These are phyloP conservation scores for Castanea mollissima DNA, from an alignment of 306 rosid genomes.

Conservation along the genomic window DNA sequence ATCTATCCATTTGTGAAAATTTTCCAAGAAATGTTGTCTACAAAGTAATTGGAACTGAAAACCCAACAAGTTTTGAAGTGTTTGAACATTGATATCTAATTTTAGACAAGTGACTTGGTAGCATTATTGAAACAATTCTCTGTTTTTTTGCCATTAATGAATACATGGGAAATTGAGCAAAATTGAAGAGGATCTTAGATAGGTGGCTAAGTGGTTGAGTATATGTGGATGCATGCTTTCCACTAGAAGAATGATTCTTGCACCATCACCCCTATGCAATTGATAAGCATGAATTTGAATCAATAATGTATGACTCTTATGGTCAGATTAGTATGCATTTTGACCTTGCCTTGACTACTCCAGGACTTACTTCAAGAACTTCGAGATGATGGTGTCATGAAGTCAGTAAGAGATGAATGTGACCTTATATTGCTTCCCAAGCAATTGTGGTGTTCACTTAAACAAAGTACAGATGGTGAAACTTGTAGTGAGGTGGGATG, in stretches of 20 bases:
- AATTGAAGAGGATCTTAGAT: not conserved
- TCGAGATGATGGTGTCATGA: conserved; percentile 29
- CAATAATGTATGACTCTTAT: not conserved
- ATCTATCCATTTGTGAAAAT: too few relatives aligned
- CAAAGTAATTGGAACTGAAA: too few relatives aligned
- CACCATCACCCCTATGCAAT: not conserved
- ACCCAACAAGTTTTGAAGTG: too few relatives aligned
- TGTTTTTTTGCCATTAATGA: not conserved
- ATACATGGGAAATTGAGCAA: not conserved
- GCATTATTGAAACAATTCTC: not conserved
- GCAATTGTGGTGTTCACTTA: conserved; percentile 83
- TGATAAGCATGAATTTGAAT: not conserved
- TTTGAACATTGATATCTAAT: too few relatives aligned
- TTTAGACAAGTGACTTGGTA: too few relatives aligned
- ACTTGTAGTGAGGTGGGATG: conserved; percentile 79
- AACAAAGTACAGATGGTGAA: conserved; percentile 50
- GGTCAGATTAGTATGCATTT: not conserved
- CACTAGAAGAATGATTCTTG: not conserved
- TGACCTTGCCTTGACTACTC: conserved; percentile 21
- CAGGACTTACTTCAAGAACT: conserved; percentile 56
- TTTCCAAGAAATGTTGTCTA: too few relatives aligned
- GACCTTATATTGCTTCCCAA: conserved; percentile 71
- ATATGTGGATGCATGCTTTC: too few relatives aligned
- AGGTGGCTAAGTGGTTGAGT: too few relatives aligned
- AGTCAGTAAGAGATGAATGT: conserved; percentile 55